Conservation (phyloP, 192 early-diverging fungal genomes). For the Gamsiella multidivaricata region DNA sequence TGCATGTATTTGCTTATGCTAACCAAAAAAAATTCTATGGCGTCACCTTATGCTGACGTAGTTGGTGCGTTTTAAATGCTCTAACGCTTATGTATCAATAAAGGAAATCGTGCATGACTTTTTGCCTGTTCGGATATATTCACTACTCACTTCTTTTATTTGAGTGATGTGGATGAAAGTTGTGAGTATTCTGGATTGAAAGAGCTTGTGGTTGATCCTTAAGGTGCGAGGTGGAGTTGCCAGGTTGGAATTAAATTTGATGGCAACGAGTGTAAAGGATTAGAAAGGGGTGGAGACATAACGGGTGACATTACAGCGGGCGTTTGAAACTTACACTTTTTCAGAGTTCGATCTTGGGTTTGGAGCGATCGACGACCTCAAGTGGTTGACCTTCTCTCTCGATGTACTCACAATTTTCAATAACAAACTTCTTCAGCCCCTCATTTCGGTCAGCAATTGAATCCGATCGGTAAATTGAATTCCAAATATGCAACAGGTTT, state of each 20-base stretch:
- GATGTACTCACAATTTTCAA: conserved; percentile 19
- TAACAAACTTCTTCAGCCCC: conserved; percentile 4
- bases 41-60: too few relatives aligned
- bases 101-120: neutral
- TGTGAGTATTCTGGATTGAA: neutral
- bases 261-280: neutral
- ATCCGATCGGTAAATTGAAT: conserved; percentile 8
- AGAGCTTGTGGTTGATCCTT: neutral
- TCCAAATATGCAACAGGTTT: neutral
- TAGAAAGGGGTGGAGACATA: neutral
- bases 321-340: conserved; percentile 10
- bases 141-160: neutral
- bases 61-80: too few relatives aligned
- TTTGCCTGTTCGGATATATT: too few relatives aligned
- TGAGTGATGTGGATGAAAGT: conserved; percentile 5
- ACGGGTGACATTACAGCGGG: neutral
- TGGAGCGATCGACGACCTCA: conserved; percentile 19
- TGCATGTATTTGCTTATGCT: too few relatives aligned
- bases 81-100: too few relatives aligned
- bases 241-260: neutral
- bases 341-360: conserved; percentile 20
- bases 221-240: neutral
- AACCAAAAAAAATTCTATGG: too few relatives aligned
- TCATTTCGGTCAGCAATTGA: conserved; percentile 2
- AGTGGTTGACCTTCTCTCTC: conserved; percentile 21